Evolutionary conservation across 1,284 basidiomycete species (phyloP).

Genomic region (Ganoderma sinense): DNA sequence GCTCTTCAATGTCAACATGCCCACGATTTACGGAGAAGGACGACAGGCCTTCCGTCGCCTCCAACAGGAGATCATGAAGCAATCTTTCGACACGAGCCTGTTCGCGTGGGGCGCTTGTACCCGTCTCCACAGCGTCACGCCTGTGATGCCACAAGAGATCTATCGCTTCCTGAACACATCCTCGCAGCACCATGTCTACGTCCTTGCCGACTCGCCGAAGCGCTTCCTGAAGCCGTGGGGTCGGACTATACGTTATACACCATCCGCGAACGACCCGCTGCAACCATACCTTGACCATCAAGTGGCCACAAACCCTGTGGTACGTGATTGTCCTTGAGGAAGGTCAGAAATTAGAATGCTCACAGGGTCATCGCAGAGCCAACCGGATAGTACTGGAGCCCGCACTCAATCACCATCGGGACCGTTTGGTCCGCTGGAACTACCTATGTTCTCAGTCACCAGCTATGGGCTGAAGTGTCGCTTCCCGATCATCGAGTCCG

Average conservation of each 20-base stretch:
- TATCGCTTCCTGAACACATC: background rate
- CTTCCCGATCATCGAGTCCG: slow-evolving; percentile 6
- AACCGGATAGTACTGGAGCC: background rate
- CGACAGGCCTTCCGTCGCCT: slow-evolving; percentile 8
- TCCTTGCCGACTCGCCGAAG: background rate
- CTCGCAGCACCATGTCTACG: background rate
- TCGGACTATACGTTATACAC: background rate
- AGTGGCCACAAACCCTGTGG: no score
- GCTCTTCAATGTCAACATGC: slow-evolving; percentile 8
- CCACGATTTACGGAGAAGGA: slow-evolving; percentile 13
- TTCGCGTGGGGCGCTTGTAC: slow-evolving; percentile 4
- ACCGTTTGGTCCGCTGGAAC: slow-evolving; percentile 8
- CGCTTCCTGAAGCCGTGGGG: background rate
- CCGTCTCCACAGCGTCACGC: background rate
- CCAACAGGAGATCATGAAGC: slow-evolving; percentile 12
- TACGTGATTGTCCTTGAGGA: background rate
- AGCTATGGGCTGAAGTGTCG: slow-evolving; percentile 11
- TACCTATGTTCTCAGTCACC: background rate
- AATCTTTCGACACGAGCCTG: slow-evolving; percentile 5
- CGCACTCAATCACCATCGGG: background rate
- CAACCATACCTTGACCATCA: background rate
- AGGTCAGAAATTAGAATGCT: no score
- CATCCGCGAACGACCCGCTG: background rate
- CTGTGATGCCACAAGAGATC: background rate
- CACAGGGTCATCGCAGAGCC: no score